Percentiles rank a stretch among this genome's conserved stretches.
These are phyloP conservation scores for Penicillium paradoxum DNA, from an alignment of 495 filamentous ascomycete genomes.

Conservation along the genomic window DNA sequence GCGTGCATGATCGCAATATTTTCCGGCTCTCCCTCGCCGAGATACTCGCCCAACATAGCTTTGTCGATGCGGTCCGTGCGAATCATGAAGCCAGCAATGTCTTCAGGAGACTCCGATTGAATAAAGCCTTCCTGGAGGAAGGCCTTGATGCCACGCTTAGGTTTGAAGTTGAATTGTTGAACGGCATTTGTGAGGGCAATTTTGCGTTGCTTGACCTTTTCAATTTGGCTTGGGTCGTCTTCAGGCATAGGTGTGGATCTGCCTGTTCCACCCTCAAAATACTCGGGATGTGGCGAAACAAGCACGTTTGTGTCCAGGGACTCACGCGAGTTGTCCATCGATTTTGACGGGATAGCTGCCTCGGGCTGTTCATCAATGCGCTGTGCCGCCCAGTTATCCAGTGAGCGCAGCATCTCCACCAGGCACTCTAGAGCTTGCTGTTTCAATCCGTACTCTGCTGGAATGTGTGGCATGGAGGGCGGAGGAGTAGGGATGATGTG, in stretches of 20 bases:
- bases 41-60: constrained; percentile 85
- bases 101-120: constrained; percentile 62
- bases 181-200: constrained; percentile 85
- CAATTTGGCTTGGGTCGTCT: constrained; percentile 87
- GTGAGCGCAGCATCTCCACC: constrained; percentile 78
- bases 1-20: constrained; percentile 98
- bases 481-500: constrained; percentile 50
- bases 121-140: constrained; percentile 85
- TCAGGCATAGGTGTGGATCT: constrained; percentile 72
- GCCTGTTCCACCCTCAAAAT: constrained; percentile 55
- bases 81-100: constrained; percentile 80
- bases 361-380: constrained; percentile 58
- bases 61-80: constrained; percentile 77
- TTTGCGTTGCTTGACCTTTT: constrained; percentile 89
- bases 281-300: constrained; percentile 45
- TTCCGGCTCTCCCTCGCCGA: constrained; percentile 86
- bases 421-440: constrained; percentile 81
- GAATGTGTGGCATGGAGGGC: constrained; percentile 55
- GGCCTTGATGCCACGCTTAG: constrained; percentile 85
- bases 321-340: constrained; percentile 71
- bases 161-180: constrained; percentile 95
- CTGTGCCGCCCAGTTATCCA: constrained; percentile 89
- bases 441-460: constrained; percentile 83
- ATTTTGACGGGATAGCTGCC: constrained; percentile 51
- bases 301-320: constrained; percentile 67